Percentiles rank a stretch among this genome's conserved stretches.
phyloP scores from a whole-genome alignment of 768 basidiomycete genomes.

The Trametes cinnabarina region DNA sequence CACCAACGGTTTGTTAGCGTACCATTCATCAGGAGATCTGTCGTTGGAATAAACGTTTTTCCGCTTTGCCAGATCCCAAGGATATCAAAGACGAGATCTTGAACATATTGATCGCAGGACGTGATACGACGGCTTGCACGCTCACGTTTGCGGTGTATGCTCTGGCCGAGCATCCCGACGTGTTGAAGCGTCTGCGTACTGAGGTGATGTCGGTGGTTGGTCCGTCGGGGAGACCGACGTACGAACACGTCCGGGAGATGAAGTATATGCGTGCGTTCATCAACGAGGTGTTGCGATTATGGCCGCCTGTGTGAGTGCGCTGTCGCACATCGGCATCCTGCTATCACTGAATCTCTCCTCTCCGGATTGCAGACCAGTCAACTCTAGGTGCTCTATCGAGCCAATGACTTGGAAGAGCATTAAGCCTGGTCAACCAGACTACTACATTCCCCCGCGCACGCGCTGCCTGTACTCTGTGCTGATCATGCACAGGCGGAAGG shows the following conservation, averaged over 20 bases:
- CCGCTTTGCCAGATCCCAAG: conserved; percentile 33
- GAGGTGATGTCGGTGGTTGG: conserved; percentile 51
- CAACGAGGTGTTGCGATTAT: conserved; percentile 34
- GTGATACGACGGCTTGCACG: conserved; percentile 53
- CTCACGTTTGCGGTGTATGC: conserved; percentile 55
- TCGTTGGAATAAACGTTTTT: neutral
- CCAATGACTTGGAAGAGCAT: conserved; percentile 15
- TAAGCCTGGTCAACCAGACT: conserved; percentile 6
- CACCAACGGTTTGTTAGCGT: conserved; percentile 60
- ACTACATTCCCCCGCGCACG: conserved; percentile 11
- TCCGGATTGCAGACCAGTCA: conserved; percentile 5
- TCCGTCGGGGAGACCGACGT: conserved; percentile 42
- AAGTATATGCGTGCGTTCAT: conserved; percentile 58
- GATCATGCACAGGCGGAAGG: conserved; percentile 59
- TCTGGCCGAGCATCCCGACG: conserved; percentile 50
- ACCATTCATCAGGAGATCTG: too few species aligned
- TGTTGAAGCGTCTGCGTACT: conserved; percentile 44
- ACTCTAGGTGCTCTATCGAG: conserved; percentile 11
- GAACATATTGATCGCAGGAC: conserved; percentile 57
- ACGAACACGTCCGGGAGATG: conserved; percentile 55
- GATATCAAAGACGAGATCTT: conserved; percentile 50
- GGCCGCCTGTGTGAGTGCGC: conserved; percentile 7
- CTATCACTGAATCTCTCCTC: too few species aligned
- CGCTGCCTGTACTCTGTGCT: conserved; percentile 42
- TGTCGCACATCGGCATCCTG: neutral